phyloP scores from a whole-genome alignment of 2,329 filamentous ascomycete genomes.

The Coniella vitis region DNA sequence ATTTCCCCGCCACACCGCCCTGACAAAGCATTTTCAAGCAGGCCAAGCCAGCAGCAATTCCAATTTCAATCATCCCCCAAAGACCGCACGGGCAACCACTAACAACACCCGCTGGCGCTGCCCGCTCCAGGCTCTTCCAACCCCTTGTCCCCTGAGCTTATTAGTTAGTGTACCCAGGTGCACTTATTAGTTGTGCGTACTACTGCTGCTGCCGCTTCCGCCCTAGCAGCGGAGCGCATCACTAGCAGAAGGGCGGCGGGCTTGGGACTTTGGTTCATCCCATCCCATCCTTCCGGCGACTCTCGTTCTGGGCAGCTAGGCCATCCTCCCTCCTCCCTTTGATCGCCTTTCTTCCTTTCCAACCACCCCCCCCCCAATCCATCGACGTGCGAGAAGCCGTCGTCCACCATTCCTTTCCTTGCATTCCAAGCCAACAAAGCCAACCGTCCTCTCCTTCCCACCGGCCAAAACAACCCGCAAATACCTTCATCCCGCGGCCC shows the following conservation, averaged over 20 bases:
- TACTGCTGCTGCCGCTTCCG: neutral
- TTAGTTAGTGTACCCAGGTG: too few species aligned
- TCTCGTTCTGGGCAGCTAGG: neutral
- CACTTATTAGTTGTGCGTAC: too few species aligned
- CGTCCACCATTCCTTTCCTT: slow-evolving; percentile 16
- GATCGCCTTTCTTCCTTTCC: neutral
- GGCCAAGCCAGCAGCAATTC: too few species aligned
- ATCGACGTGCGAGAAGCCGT: neutral
- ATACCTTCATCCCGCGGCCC: neutral
- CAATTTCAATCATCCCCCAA: too few species aligned
- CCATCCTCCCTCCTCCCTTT: neutral
- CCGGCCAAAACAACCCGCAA: slow-evolving; percentile 4
- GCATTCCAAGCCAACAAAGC: slow-evolving; percentile 14
- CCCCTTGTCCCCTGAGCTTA: too few species aligned
- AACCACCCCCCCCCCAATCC: neutral
- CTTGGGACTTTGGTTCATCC: neutral
- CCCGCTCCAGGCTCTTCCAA: too few species aligned
- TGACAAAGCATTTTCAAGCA: too few species aligned
- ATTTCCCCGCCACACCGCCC: too few species aligned
- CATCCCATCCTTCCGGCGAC: slow-evolving; percentile 1
- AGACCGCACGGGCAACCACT: too few species aligned
- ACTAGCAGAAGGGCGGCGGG: neutral
- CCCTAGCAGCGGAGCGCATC: neutral
- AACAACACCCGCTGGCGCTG: too few species aligned
- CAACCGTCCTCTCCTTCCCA: slow-evolving; percentile 13